Percentiles rank a stretch among this genome's conserved stretches.
Evolutionary conservation across 345 rosid species (phyloP).

Genomic region (Populus davidiana): DNA sequence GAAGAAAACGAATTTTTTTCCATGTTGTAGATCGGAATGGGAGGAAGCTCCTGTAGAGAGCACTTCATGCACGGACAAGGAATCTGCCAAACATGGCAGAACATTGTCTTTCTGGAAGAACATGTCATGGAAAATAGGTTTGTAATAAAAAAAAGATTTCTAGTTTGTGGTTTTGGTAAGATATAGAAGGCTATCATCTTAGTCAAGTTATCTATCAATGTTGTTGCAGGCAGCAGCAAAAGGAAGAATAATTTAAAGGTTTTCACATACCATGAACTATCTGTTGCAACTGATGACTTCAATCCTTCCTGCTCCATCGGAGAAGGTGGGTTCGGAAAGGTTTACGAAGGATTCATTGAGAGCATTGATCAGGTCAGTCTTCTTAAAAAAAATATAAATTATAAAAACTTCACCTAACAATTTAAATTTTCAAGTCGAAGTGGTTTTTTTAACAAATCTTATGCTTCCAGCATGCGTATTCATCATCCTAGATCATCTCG

Average conservation of each 20-base stretch:
- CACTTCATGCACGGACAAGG: not conserved
- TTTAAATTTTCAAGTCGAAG: too few relatives aligned
- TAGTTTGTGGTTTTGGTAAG: not conserved
- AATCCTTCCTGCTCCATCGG: conserved; percentile 43
- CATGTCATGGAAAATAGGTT: not conserved
- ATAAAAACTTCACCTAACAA: too few relatives aligned
- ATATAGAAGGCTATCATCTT: not conserved
- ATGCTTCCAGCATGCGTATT: too few relatives aligned
- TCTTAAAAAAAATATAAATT: too few relatives aligned
- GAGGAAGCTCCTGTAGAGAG: not conserved
- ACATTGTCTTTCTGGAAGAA: conserved; percentile 4
- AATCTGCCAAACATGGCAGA: not conserved
- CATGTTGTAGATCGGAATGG: conserved; percentile 6
- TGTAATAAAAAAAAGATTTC: not conserved
- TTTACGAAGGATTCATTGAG: conserved; percentile 50
- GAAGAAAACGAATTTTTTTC: conserved; percentile 6
- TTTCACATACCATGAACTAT: conserved; percentile 48
- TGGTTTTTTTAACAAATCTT: not conserved
- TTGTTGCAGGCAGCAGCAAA: conserved; percentile 40
- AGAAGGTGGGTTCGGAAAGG: conserved; percentile 70
- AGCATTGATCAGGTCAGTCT: conserved; percentile 17
- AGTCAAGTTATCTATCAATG: not conserved
- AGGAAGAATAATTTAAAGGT: conserved; percentile 37
- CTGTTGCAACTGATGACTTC: conserved; percentile 53
- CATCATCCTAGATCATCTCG: not conserved